Evolutionary conservation across 192 early-diverging fungal species (phyloP).

Genomic region (Umbelopsis sp.): DNA sequence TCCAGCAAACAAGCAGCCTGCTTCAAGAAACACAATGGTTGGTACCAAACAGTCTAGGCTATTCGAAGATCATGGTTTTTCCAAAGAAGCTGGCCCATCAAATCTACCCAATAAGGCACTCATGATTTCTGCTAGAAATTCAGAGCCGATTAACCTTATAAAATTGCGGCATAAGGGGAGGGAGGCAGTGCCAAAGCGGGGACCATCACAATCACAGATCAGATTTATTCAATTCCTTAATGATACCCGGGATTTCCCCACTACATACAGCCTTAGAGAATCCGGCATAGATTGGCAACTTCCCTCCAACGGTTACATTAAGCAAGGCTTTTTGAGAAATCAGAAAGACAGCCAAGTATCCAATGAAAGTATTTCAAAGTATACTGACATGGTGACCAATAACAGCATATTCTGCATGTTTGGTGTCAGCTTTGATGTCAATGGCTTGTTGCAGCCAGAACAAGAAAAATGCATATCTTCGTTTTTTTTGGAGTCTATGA

Average conservation of each 20-base stretch:
- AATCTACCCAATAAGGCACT: not conserved
- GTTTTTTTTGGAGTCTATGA: not conserved
- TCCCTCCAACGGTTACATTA: not conserved
- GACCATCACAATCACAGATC: not conserved
- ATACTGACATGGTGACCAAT: not conserved
- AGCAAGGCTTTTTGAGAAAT: not conserved
- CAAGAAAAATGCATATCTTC: not conserved
- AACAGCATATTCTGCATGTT: not conserved
- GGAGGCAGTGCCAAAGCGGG: not conserved
- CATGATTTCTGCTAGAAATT: not conserved
- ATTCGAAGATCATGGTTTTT: slow-evolving; percentile 5
- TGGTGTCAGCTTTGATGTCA: not conserved
- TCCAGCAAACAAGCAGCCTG: not conserved
- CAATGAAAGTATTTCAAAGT: not conserved
- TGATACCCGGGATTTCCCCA: slow-evolving; percentile 3
- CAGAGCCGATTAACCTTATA: not conserved
- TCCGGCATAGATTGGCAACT: not conserved
- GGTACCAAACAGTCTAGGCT: not conserved
- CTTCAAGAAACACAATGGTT: not conserved
- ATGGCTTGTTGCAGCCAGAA: not conserved
- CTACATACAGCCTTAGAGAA: slow-evolving; percentile 1
- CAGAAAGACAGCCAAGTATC: not conserved
- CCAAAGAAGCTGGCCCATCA: not conserved
- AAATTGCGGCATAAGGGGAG: not conserved
- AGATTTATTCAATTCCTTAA: not conserved